Base-by-base conservation (phyloP, 129 eudicot species). In the Saposhnikovia divaricata region DNA sequence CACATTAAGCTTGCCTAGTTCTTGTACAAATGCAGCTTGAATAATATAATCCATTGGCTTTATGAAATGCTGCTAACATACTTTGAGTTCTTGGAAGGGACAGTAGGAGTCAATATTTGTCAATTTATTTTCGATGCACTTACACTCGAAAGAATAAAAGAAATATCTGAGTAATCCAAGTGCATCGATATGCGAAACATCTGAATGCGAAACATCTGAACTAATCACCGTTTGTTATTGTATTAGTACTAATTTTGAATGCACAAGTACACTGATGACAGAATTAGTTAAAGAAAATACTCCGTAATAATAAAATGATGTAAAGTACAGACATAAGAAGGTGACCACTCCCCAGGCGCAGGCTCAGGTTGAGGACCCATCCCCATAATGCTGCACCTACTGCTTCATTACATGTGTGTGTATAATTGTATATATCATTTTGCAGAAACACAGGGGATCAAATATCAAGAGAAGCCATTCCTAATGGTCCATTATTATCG, bases 311-410 rank as follows among this genome's bases (percentile, higher is more conserved):
- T 0, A 31, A 4, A 34, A 68, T 68, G 37, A 68, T 68, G 3
- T 13, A 31, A 68, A 68, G 73, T 68, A 68, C 40, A 68, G 73
- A 68, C 73, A 68, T 13, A 13, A 68, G 73, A 68, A 31, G 73
- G 73, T 68, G 73, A 68, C 73, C 42, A 68, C 73, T 68, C 73
- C 73, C 72, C 13, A 65, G 72, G 72, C 73, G 23, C 73, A 68
- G 43, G 43, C 31, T 68, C 43, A 68, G 73, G 73, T 34, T 14
- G 73, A 68, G 73, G 73, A 68, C 73, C 73, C 73, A 68, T 68
- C 73, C 10, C 42, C 39, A 68, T 68, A 68, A 68, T 68, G 43
- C 73, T 31, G 73, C 73, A 68, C 73, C 73, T 15, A 68, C 73
- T 68, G 73, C 73, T 68, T 13, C 73, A 68, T 1, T 68, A 5